Base-by-base conservation (phyloP, 495 filamentous ascomycete genomes). In the Niebla homalea region DNA sequence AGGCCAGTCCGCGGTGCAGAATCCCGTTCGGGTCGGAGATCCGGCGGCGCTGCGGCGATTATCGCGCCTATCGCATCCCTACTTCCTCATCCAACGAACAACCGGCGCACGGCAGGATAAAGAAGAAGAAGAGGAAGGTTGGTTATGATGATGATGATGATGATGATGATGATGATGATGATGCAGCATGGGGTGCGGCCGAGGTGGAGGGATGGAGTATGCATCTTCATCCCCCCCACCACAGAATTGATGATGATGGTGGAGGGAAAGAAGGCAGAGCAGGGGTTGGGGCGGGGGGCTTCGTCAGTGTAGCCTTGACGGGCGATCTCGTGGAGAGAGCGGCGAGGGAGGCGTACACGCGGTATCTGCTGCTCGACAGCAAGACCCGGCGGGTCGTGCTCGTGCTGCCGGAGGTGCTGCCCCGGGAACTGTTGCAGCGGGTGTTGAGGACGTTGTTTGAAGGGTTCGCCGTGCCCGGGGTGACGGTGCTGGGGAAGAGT, bases 271-370 rank as follows among this genome's bases (percentile, higher is more conserved):
- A 8, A 32, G 29, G 29, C 10, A 32, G 29, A 43, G 72, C 84
- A 38, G 72, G 72, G 2, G 55, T n/a, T n/a, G n/a, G n/a, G n/a
- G n/a, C n/a, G n/a, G n/a, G n/a, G n/a, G n/a, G n/a, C n/a, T n/a
- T n/a, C n/a, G n/a, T 85, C 3, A 84, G 96, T 61, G 57, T 94
- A 20, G 85, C 81, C 2, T 66, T 95, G 44, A 77, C 96, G 5
- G 81, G 83, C 48, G 90, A 97, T 64, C 90, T 87, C 65, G 74
- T 97, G 25, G 92, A 96, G 64, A 73, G 88, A 44, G 80, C 79
- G 20, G 65, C 96, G 57, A 77, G 90, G 48, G 82, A 89, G 51
- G 84, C 84, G n/a, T 88, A 87, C 60, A 85, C 81, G 52, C 89
- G 87, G 73, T 83, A 84, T 64, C 66, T 96, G 36, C 72, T 95